Percentiles rank a stretch among this genome's conserved stretches.
Evolutionary conservation across 2,329 filamentous ascomycete genomes (phyloP).

Genomic region (Ambrosiella cleistominuta): DNA sequence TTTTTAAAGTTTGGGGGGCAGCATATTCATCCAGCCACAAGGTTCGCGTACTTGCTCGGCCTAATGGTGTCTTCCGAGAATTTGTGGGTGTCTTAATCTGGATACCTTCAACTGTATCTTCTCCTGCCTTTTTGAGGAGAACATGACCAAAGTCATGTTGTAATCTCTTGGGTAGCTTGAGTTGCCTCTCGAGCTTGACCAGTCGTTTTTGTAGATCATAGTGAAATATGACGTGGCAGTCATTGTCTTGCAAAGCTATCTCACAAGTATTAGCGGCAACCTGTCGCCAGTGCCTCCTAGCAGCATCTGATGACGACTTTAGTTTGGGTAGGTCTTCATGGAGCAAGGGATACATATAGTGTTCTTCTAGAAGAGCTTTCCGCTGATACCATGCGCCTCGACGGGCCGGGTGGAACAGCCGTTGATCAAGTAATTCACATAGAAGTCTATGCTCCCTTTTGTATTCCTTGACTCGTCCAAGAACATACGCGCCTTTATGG

Average conservation of each 20-base stretch:
- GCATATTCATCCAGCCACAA: slow-evolving; percentile 55
- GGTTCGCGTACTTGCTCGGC: slow-evolving; percentile 46
- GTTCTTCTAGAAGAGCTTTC: slow-evolving; percentile 83
- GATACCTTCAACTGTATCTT: slow-evolving; percentile 59
- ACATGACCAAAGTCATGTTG: slow-evolving; percentile 92
- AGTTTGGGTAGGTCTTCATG: background rate
- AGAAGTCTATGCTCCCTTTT: slow-evolving; percentile 58
- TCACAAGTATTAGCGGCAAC: slow-evolving; percentile 69
- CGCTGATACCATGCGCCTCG: slow-evolving; percentile 91
- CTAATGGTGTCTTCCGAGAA: background rate
- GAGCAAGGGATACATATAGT: slow-evolving; percentile 59
- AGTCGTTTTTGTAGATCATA: slow-evolving; percentile 89
- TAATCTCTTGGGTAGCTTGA: slow-evolving; percentile 66
- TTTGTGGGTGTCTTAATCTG: slow-evolving; percentile 41
- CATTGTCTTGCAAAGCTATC: slow-evolving; percentile 64
- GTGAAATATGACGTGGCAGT: slow-evolving; percentile 85
- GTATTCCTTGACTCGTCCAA: slow-evolving; percentile 70
- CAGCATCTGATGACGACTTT: slow-evolving; percentile 26
- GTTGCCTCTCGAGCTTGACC: slow-evolving; percentile 69
- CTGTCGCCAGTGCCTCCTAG: slow-evolving; percentile 70
- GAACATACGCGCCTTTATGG: slow-evolving; percentile 65
- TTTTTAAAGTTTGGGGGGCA: background rate
- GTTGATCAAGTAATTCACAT: slow-evolving; percentile 58
- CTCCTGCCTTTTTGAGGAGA: slow-evolving; percentile 36
- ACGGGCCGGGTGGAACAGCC: slow-evolving; percentile 67